These are phyloP conservation scores for Uronychia setigera DNA, from an alignment of 73 alveolate genomes.

Conservation along the genomic window DNA sequence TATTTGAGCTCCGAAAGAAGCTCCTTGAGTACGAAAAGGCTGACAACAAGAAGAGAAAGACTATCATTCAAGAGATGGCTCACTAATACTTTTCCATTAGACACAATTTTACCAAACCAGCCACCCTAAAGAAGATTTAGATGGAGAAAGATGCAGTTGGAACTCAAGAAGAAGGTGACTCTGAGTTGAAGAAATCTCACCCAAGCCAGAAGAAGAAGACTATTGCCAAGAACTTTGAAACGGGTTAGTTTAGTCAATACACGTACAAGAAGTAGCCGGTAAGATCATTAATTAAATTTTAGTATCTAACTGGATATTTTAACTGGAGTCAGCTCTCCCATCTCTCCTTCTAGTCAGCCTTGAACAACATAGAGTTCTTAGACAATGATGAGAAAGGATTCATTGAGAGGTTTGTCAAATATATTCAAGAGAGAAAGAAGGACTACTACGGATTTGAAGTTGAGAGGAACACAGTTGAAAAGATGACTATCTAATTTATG, in stretches of 20 bases:
- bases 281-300: background rate
- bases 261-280: too few relatives aligned
- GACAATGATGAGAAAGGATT: background rate
- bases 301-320: background rate
- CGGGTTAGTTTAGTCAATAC: background rate
- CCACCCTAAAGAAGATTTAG: constrained; percentile 4
- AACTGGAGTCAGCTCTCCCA: background rate
- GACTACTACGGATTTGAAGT: background rate
- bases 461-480: background rate
- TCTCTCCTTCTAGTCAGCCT: background rate
- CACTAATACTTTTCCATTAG: background rate
- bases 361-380: background rate
- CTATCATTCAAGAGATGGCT: background rate
- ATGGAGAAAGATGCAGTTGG: background rate
- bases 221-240: background rate
- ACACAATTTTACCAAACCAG: background rate
- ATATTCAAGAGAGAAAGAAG: background rate
- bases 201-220: background rate
- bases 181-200: background rate
- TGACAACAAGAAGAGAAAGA: background rate
- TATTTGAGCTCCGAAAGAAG: background rate
- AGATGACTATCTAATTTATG: background rate
- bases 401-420: background rate
- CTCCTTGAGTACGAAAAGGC: constrained; percentile 4
- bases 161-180: background rate